These are phyloP conservation scores for Cicer arietinum DNA, from an alignment of 306 rosid genomes.

Conservation along the genomic window DNA sequence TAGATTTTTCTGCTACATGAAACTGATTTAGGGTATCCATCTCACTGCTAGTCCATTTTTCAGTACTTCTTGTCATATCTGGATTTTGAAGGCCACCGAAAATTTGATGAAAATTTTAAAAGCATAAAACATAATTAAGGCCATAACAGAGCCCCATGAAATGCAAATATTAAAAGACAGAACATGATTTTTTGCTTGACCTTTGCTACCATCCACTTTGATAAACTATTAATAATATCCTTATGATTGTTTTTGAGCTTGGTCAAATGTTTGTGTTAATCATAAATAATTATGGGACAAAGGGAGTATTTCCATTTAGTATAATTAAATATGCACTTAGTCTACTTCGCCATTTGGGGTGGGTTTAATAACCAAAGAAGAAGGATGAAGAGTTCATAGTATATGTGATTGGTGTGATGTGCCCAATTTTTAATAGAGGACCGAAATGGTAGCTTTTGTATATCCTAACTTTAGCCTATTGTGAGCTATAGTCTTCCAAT, in stretches of 20 bases:
- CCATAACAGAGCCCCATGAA: background rate
- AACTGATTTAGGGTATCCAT: constrained; percentile 15
- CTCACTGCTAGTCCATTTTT: constrained; percentile 5
- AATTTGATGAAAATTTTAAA: background rate
- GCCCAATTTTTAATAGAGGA: background rate
- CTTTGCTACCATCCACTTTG: background rate
- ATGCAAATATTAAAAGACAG: background rate
- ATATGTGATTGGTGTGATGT: background rate
- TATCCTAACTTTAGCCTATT: constrained; percentile 19
- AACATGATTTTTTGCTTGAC: background rate
- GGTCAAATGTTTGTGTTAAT: background rate
- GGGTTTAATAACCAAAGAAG: background rate
- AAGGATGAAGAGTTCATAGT: background rate
- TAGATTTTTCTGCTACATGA: constrained; percentile 10
- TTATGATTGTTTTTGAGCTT: background rate
- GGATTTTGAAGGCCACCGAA: background rate
- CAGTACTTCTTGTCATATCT: constrained; percentile 5
- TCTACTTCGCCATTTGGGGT: background rate
- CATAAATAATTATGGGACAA: background rate
- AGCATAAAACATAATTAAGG: background rate
- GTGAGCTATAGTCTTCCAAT: constrained; percentile 14
- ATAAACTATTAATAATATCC: background rate
- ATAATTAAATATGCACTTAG: background rate
- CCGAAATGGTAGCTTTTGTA: background rate
- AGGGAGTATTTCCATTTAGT: background rate